These are phyloP conservation scores for Hypoxylon sp. DNA, from an alignment of 2,329 filamentous ascomycete species.

Conservation along the genomic window DNA sequence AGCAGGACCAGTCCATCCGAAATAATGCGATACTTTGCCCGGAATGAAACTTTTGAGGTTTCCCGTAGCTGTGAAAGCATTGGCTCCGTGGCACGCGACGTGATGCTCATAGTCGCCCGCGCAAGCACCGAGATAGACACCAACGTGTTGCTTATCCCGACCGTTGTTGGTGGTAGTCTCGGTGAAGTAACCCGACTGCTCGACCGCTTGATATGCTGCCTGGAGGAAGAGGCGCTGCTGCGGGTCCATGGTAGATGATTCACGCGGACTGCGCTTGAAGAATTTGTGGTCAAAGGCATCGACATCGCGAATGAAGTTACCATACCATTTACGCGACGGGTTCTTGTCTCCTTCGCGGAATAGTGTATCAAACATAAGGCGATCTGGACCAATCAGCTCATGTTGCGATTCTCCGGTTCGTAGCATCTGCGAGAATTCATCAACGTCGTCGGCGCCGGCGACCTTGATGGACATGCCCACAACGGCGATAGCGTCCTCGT, in stretches of 20 bases:
- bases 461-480: constrained; percentile 55
- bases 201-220: constrained; percentile 33
- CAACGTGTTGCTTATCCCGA: constrained; percentile 45
- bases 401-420: constrained; percentile 51
- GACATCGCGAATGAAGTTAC: constrained; percentile 41
- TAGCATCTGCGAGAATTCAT: constrained; percentile 54
- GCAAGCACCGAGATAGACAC: constrained; percentile 56
- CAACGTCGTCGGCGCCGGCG: constrained; percentile 53
- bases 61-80: constrained; percentile 54
- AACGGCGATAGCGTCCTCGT: constrained; percentile 52
- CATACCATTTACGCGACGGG: constrained; percentile 45
- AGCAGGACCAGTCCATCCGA: constrained; percentile 54
- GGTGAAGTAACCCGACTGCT: constrained; percentile 47
- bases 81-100: constrained; percentile 53
- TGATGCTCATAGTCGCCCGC: constrained; percentile 59
- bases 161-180: constrained; percentile 30
- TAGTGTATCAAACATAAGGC: constrained; percentile 45
- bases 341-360: constrained; percentile 43
- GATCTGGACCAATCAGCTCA: constrained; percentile 40
- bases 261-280: constrained; percentile 46
- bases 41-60: constrained; percentile 50
- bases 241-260: constrained; percentile 47
- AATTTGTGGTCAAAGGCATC: constrained; percentile 47
- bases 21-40: constrained; percentile 53
- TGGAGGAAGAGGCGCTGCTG: constrained; percentile 45